Evolutionary conservation across 441 rosid genomes (phyloP), one percentile per base, ranked within the genome.

Genomic region (Aquilaria agallochum): DNA sequence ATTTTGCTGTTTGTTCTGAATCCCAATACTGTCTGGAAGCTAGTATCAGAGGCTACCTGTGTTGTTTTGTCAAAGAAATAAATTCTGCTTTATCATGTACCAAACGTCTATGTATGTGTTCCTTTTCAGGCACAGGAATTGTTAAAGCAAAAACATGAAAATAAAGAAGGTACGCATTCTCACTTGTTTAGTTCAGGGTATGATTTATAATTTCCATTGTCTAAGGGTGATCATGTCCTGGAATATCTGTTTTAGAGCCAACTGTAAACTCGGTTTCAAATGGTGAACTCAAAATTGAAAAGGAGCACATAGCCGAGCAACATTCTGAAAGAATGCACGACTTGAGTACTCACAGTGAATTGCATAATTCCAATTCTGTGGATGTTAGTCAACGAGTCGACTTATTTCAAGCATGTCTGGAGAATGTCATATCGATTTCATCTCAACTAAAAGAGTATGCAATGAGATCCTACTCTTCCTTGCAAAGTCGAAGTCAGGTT

Each of bases 81-180:
- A 36, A 36, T 36, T 36, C 5, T 2, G 7, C 42, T 36, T 8
- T 36, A 4, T 36, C 7, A 36, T 9, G 5, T 36, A 36, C 1
- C 5, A 3, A 36, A 36, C 7, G 42, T 36, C 42, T 36, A 36
- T 36, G 42, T 42, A 50, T 57, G 14, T 51, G 30, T 63, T 5
- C 55, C 44, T 47, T 72, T 79, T 66, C 79, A 95, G 99, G 97
- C 95, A 58, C 90, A 83, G 68, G 81, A 82, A 55, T 44, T 86
- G 64, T 72, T 92, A 84, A 83, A 85, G 82, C 80, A 82, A 75
- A 91, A 82, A 60, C 72, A 78, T 75, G 89, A 87, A 70, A 80
- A 76, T 69, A 74, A 62, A 71, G 88, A 77, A 82, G 94, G 81
- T 84, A 62, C 27, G 70, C 40, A 44, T 20, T 20, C 27, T 20